A percentile compares a stretch with the other conserved stretches of the same genome.
Conservation (phyloP, 2,329 filamentous ascomycete genomes). For the Zasmidium angulare region DNA sequence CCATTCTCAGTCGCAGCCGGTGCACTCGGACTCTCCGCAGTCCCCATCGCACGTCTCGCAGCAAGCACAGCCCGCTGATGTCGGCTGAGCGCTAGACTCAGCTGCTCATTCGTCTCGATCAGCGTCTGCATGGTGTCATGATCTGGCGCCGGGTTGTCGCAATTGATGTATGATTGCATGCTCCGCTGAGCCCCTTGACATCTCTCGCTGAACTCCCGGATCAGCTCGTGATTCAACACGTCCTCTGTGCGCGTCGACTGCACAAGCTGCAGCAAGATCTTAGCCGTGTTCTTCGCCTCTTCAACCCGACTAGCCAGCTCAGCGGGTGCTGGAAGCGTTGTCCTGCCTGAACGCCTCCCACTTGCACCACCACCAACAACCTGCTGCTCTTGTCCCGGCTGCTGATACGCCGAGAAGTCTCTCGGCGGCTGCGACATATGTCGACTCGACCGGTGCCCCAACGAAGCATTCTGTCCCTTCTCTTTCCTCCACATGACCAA, state of each 20-base stretch:
- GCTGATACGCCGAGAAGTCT: background rate
- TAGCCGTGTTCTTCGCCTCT: constrained; percentile 86
- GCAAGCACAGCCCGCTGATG: constrained; percentile 76
- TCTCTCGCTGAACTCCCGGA: constrained; percentile 86
- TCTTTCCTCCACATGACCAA: constrained; percentile 88
- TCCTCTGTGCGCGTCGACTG: constrained; percentile 79
- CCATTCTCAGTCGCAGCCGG: constrained; percentile 5
- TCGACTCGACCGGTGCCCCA: constrained; percentile 11
- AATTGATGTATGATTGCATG: constrained; percentile 82
- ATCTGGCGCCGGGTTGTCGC: constrained; percentile 76
- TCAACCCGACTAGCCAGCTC: constrained; percentile 83
- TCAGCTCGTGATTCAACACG: constrained; percentile 78
- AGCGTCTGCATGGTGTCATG: constrained; percentile 91
- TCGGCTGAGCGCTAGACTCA: constrained; percentile 77
- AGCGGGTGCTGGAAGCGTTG: constrained; percentile 60
- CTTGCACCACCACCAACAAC: background rate
- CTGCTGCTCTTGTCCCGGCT: constrained; percentile 3
- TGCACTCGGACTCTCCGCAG: constrained; percentile 22
- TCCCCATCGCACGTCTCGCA: constrained; percentile 50
- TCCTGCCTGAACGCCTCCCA: background rate
- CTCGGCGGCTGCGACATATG: constrained; percentile 2
- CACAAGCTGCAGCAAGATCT: constrained; percentile 86
- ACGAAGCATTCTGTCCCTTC: constrained; percentile 53
- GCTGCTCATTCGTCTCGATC: constrained; percentile 91
- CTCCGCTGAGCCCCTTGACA: constrained; percentile 78